Base-by-base conservation (phyloP, 495 filamentous ascomycete genomes). In the Parathielavia hyrcaniae region DNA sequence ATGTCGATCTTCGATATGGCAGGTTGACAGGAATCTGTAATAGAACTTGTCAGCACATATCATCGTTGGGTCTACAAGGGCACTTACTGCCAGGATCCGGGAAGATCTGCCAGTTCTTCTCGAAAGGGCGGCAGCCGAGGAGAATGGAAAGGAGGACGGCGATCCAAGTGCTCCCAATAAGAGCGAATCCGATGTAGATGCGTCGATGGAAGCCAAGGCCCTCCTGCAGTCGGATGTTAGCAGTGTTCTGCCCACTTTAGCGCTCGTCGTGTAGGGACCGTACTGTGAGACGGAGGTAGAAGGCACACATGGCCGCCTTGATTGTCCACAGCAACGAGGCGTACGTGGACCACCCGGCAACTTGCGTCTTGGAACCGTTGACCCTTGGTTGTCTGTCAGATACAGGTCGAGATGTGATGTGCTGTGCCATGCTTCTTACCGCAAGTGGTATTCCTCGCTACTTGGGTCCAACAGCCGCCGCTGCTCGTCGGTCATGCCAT, bases 251-350 rank as follows among this genome's bases (percentile, higher is more conserved):
- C 26, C 6, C 6, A 6, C 26, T 30, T 30, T 6, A 30, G 26
- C 26, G 26, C 26, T 30, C 6, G 3, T 30, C 26, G 10, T 23
- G 32, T 17, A 22, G 17, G 26, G 8, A 5, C 47, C 66, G 14
- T 61, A 83, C 79, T 54, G 81, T 85, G 36, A 86, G 72, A 56
- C 82, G 73, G n/a, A 77, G 73, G 59, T 83, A 86, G 58, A 86
- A 85, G 20, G 79, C 67, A 32, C 77, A 75, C 75, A 85, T 78
- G 63, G 80, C 79, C 0, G 78, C 68, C 64, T 86, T 86, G 55
- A 86, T 50, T 34, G 73, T 61, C 81, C 81, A 86, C 11, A 86
- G 61, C 17, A 83, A 58, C 14, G 78, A 71, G 0, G 77, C 80
- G 53, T 85, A 86, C 1, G 79, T 60, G 12, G 77, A 79, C 82